Evolutionary conservation across 139 green algal genomes (phyloP).

Genomic region (Haematococcus lacustris): DNA sequence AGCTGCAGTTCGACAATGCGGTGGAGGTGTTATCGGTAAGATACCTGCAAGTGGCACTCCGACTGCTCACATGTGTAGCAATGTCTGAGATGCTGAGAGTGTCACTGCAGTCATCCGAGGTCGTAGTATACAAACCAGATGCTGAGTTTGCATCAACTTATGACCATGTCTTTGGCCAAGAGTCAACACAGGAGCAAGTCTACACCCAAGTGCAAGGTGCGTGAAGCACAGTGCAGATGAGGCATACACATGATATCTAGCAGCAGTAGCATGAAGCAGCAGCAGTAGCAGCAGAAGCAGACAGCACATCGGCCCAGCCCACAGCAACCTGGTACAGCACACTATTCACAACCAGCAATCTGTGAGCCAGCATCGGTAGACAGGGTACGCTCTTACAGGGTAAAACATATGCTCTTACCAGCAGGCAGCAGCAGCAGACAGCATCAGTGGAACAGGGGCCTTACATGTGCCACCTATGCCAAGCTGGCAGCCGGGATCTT

Average conservation of each 20-base stretch:
- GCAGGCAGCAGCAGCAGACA: too few species aligned
- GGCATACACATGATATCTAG: too few species aligned
- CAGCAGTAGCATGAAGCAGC: neutral
- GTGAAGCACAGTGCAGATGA: neutral
- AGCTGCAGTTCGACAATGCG: slow-evolving; percentile 34
- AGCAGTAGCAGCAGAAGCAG: neutral
- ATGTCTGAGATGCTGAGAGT: too few species aligned
- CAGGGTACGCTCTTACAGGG: neutral
- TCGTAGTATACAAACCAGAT: slow-evolving; percentile 27
- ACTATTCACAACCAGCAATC: neutral
- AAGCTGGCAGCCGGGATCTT: neutral
- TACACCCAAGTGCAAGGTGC: slow-evolving; percentile 14
- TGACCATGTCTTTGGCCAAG: slow-evolving; percentile 31
- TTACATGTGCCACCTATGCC: neutral
- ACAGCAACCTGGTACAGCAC: neutral
- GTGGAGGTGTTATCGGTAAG: slow-evolving; percentile 31
- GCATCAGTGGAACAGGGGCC: slow-evolving; percentile 13
- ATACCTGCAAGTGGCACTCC: slow-evolving; percentile 5
- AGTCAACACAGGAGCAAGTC: slow-evolving; percentile 31
- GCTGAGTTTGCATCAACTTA: slow-evolving; percentile 38
- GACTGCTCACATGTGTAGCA: neutral
- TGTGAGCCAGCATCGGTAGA: neutral
- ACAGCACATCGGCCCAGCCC: too few species aligned
- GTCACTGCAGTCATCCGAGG: neutral
- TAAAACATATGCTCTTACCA: too few species aligned